phyloP scores from a whole-genome alignment of 805 yeast genomes.

The Candida succiphila region DNA sequence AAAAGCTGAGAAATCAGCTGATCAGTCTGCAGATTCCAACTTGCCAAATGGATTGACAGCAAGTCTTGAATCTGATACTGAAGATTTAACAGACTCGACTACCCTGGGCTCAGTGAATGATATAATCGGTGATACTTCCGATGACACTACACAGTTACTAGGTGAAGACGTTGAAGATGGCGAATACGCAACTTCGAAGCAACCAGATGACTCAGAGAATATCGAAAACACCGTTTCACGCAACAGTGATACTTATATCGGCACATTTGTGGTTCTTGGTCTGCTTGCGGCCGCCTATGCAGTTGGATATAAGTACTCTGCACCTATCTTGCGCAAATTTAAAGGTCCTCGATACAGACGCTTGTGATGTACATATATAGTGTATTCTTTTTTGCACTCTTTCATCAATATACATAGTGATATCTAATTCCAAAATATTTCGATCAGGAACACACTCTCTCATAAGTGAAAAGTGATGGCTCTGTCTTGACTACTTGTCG shows the following conservation, averaged over 20 bases:
- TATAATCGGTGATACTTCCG: no score
- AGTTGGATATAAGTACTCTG: conserved; percentile 7
- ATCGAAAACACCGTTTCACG: no score
- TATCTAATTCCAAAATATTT: no score
- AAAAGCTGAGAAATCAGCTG: neutral
- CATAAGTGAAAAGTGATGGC: conserved; percentile 12
- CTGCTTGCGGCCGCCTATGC: neutral
- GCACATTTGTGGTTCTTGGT: neutral
- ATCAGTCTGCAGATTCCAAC: neutral
- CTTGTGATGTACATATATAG: no score
- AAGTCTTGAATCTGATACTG: conserved; percentile 1
- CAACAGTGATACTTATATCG: no score
- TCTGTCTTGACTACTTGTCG: conserved; percentile 2
- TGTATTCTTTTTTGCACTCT: no score
- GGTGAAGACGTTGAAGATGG: no score
- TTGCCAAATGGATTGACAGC: neutral
- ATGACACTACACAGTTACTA: no score
- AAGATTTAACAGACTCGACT: neutral
- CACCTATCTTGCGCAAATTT: conserved; percentile 10
- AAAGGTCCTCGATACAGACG: conserved; percentile 20
- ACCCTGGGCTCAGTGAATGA: neutral
- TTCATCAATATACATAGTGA: no score
- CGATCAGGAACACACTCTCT: conserved; percentile 6
- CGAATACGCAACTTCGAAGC: no score
- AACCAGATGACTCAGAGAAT: no score